Base-by-base conservation (phyloP, 2,329 filamentous ascomycete species). In the Moelleriella libera region DNA sequence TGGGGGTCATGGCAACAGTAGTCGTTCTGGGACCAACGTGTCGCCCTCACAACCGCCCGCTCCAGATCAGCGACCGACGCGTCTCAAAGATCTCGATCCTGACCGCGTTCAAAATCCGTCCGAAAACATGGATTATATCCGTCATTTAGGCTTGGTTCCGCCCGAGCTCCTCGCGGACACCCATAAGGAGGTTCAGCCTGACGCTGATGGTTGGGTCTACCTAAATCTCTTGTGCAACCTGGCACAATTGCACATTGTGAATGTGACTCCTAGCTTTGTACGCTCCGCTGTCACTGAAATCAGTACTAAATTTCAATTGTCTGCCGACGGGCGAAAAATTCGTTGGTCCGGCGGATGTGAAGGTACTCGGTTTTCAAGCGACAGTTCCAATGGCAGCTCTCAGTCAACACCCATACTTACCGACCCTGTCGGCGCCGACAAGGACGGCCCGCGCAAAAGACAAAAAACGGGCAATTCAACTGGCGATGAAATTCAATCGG, bases 191-290 rank as follows among this genome's bases (percentile, higher is more conserved):
- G 75, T 79, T 9, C 71, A 74, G 11, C 72, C 80, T 0, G 80
- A 83, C 47, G 70, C 71, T 0, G 80, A 88, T 30, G 85, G 85
- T 5, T 92, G 86, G 86, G 79, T 90, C 0, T 90, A 89, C 55
- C 66, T 92, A 6, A 92, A 92, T 54, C 66, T 94, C 1, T 70
- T 94, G 1, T 81, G 82, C 58, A 88, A 83, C 57, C 75, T 94
- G 69, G 87, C 88, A 0, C 87, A 94, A 63, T 67, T 94, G 14
- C 87, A 94, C 56, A 90, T 88, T 0, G 74, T 92, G 54, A 89
- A 88, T 49, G 86, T 94, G 1, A 88, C 87, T 0, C 74, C 82
- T 0, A 79, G 83, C 30, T 90, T 90, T 55, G 80, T 92, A 40
- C 80, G 84, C 49, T 76, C 76, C 37, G 84, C 88, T 0, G 71